These are phyloP conservation scores for Hypoxylon crocopeplum DNA, from an alignment of 495 filamentous ascomycete genomes.

Conservation along the genomic window DNA sequence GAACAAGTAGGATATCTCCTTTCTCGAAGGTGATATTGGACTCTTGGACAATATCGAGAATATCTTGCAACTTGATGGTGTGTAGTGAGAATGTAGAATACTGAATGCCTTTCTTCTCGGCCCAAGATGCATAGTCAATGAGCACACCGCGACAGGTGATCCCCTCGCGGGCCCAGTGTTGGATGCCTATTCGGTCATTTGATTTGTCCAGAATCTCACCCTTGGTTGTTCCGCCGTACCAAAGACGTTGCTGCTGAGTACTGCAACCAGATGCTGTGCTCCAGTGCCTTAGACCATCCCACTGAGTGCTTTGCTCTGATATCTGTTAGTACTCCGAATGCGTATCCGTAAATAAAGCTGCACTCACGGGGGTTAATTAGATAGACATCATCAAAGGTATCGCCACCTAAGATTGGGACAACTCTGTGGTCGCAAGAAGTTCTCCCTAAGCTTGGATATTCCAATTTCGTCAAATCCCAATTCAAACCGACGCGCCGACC, in stretches of 20 bases:
- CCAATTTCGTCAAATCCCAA: constrained; percentile 59
- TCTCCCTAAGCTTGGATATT: constrained; percentile 52
- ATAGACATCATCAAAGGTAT: constrained; percentile 37
- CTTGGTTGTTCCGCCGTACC: constrained; percentile 36
- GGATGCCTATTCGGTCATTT: constrained; percentile 38
- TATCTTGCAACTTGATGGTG: constrained; percentile 6
- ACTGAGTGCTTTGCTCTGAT: constrained; percentile 33
- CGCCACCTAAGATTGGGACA: constrained; percentile 47
- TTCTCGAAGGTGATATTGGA: constrained; percentile 44
- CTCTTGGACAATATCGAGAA: constrained; percentile 37
- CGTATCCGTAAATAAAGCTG: background rate
- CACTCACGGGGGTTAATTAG: constrained; percentile 37
- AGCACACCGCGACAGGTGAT: constrained; percentile 44
- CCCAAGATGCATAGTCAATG: constrained; percentile 37
- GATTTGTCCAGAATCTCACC: constrained; percentile 29
- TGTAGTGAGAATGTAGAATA: constrained; percentile 18
- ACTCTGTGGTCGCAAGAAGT: constrained; percentile 51
- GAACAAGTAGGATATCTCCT: constrained; percentile 62
- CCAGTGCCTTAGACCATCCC: constrained; percentile 39
- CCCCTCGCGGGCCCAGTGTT: constrained; percentile 52
- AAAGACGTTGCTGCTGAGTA: constrained; percentile 41
- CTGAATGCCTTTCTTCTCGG: constrained; percentile 24
- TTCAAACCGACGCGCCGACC: constrained; percentile 59
- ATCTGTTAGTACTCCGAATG: background rate
- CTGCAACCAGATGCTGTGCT: background rate